These are phyloP conservation scores for Pyrrhoderma noxium DNA, from an alignment of 1,284 basidiomycete species.

Conservation along the genomic window DNA sequence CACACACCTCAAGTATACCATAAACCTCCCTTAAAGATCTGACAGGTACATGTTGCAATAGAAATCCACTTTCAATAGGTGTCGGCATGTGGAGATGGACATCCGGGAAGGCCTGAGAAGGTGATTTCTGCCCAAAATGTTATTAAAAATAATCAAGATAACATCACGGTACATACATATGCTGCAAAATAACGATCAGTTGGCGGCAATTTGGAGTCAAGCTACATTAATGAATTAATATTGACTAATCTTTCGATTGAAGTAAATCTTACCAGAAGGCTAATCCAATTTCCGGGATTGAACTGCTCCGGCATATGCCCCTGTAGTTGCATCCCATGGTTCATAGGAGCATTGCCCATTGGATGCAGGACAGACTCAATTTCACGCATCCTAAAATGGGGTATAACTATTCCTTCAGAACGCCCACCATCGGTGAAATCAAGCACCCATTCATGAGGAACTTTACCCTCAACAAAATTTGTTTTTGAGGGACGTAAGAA, in stretches of 20 bases:
- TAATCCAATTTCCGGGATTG: constrained; percentile 62
- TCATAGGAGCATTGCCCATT: constrained; percentile 35
- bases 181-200: constrained; percentile 36
- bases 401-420: constrained; percentile 54
- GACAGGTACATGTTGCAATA: constrained; percentile 61
- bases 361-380: constrained; percentile 56
- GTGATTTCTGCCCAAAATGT: constrained; percentile 43
- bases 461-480: constrained; percentile 26
- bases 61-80: constrained; percentile 65
- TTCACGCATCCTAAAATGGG: constrained; percentile 62
- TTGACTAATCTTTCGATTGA: not conserved
- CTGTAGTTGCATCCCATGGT: constrained; percentile 31
- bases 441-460: constrained; percentile 45
- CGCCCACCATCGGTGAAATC: constrained; percentile 59
- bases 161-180: constrained; percentile 31
- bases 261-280: constrained; percentile 45
- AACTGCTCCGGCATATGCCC: constrained; percentile 32
- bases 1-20: constrained; percentile 56
- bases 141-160: not conserved
- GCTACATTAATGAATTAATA: constrained; percentile 26
- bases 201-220: constrained; percentile 36
- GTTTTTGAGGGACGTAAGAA: constrained; percentile 20
- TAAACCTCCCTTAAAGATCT: constrained; percentile 62
- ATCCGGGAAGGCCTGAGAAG: constrained; percentile 54
- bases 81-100: constrained; percentile 55